Conservation (phyloP, 1,284 basidiomycete genomes). For the Sporisorium sorghi region DNA sequence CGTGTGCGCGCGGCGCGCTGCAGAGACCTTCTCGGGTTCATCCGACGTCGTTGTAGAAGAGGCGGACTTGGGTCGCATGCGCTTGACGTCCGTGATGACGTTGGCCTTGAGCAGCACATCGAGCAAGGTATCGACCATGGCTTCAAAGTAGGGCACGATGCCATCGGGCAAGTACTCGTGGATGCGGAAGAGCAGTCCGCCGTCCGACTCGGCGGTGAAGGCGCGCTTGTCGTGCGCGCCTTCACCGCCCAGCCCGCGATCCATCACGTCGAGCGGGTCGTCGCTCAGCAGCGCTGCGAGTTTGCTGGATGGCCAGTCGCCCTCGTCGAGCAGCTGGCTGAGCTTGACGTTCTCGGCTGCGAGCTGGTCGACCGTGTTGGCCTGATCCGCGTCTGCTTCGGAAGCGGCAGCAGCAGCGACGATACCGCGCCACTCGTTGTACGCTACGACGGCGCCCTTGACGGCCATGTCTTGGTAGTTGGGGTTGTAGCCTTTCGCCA, state of each 20-base stretch:
- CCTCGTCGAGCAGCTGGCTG: conserved; percentile 45
- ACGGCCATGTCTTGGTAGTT: conserved; percentile 99
- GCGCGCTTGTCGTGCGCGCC: conserved; percentile 21
- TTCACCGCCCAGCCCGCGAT: conserved; percentile 66
- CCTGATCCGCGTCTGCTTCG: conserved; percentile 13
- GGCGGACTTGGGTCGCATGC: conserved; percentile 34
- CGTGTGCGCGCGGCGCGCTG: conserved; percentile 73
- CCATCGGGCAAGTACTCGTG: conserved; percentile 88
- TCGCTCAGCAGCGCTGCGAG: conserved; percentile 76
- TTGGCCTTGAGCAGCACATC: conserved; percentile 79
- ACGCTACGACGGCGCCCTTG: conserved; percentile 92
- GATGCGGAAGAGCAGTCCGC: conserved; percentile 76
- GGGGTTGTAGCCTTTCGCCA: conserved; percentile 89
- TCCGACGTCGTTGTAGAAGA: not conserved
- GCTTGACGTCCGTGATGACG: conserved; percentile 71
- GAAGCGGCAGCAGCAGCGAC: not conserved
- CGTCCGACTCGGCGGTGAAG: conserved; percentile 24
- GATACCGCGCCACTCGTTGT: conserved; percentile 78
- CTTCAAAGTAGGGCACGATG: conserved; percentile 80
- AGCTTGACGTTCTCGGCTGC: conserved; percentile 41
- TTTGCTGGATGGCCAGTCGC: conserved; percentile 72
- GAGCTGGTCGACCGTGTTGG: conserved; percentile 32
- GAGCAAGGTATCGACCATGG: conserved; percentile 76
- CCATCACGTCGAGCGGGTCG: conserved; percentile 60
- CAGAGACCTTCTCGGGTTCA: conserved; percentile 62